Base-by-base conservation (phyloP, 495 filamentous ascomycete genomes). In the Xylaria flabelliformis region DNA sequence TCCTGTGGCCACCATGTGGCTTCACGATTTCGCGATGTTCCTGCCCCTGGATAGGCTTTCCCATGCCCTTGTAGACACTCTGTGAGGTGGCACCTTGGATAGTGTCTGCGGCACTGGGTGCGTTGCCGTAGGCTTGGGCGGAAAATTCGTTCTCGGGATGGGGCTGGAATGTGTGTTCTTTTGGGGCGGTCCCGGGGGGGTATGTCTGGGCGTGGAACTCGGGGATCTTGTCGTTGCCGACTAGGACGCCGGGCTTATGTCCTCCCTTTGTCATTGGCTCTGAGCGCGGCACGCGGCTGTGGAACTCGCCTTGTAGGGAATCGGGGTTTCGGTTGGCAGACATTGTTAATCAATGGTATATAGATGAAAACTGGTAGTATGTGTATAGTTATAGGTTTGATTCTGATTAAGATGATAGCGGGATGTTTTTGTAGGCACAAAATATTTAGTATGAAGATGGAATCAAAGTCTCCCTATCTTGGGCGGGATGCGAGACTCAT, bases 161-260 rank as follows among this genome's bases (percentile, higher is more conserved):
- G 12, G 92, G 88, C 2, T 80, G 72, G 82, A 88, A 92, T 12
- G 91, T 91, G 73, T 82, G 75, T 71, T 88, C 84, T 1, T 81
- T 76, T 0, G 93, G 92, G 0, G 92, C 93, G 8, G 88, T 89
- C 63, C 92, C 92, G 0, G 90, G 79, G 0, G 90, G 83, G 48
- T 89, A 81, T 21, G 86, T 88, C 78, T 93, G 67, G 44, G 87
- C 85, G 73, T 82, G 81, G 84, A 91, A 94, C 74, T 91, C 91
- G 56, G 89, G 88, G 46, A 79, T 82, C 73, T 83, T 78, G 74
- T 95, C 91, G 67, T 83, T 83, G 69, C 88, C 89, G 63, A 88
- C 84, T 70, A 88, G 83, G 46, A 83, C 79, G 73, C 93, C 93
- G 21, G 86, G 87, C 78, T 91, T 82, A 79, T 95, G 92, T 4